Percentiles rank a stretch among this genome's conserved stretches.
These are phyloP conservation scores for Ramaria sp. DNA, from an alignment of 768 basidiomycete species.

Conservation along the genomic window DNA sequence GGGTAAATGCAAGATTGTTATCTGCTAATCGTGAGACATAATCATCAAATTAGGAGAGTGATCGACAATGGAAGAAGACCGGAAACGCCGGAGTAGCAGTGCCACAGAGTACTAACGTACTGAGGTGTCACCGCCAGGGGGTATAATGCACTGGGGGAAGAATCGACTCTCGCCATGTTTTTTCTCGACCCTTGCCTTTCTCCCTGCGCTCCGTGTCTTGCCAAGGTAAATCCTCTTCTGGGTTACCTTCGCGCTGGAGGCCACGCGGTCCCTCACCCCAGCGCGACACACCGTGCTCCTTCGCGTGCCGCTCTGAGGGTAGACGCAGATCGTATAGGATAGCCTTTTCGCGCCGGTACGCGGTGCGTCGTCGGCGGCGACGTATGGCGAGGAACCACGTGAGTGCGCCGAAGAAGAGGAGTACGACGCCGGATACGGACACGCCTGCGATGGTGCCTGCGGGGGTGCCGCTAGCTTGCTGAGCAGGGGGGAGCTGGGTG, in stretches of 20 bases:
- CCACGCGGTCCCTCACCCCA: background rate
- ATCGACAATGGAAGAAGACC: too few species aligned
- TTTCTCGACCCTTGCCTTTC: background rate
- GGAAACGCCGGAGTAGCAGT: too few species aligned
- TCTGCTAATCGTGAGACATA: too few species aligned
- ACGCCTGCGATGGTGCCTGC: conserved; percentile 5
- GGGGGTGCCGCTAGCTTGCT: conserved; percentile 1
- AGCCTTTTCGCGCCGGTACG: conserved; percentile 25
- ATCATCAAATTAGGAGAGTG: too few species aligned
- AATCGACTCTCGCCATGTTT: background rate
- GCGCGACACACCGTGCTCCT: background rate
- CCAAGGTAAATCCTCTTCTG: background rate
- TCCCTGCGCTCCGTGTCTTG: background rate
- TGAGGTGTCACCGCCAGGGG: background rate
- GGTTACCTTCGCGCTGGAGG: background rate
- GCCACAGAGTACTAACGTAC: too few species aligned
- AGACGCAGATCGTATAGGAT: background rate
- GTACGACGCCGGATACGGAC: background rate
- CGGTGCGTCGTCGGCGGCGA: conserved; percentile 60
- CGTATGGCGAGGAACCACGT: conserved; percentile 22
- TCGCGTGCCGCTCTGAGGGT: background rate
- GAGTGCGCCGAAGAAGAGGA: background rate
- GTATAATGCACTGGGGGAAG: background rate
- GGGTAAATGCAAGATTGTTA: too few species aligned
- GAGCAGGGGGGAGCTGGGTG: conserved; percentile 1